phyloP scores from a whole-genome alignment of 108 stramenopile genomes.

The Skeletonema potamos region DNA sequence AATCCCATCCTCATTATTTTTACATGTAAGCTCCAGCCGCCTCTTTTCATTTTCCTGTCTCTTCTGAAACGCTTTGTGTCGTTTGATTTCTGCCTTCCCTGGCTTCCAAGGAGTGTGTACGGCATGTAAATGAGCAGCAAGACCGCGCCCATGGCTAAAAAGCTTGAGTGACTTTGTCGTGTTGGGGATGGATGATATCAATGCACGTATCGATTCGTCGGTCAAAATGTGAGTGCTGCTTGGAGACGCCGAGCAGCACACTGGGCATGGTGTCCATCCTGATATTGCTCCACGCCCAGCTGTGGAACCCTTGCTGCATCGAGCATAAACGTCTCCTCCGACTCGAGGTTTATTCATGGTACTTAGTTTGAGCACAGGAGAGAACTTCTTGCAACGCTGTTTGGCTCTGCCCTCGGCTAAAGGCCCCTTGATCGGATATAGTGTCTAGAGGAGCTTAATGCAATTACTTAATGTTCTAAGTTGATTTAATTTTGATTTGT shows the following conservation, averaged over 20 bases:
- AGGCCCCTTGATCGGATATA: too few relatives aligned
- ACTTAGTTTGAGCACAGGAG: background rate
- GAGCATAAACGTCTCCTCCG: background rate
- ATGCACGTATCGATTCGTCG: constrained; percentile 2
- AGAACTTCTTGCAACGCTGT: too few relatives aligned
- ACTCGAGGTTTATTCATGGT: background rate
- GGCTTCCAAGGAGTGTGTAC: constrained; percentile 89
- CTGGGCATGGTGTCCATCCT: constrained; percentile 21
- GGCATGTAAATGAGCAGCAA: constrained; percentile 76
- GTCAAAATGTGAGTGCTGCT: background rate
- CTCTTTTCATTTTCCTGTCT: constrained; percentile 33
- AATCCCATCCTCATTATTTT: constrained; percentile 1
- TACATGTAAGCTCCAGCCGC: background rate
- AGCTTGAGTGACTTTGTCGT: constrained; percentile 34
- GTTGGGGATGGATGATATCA: constrained; percentile 3
- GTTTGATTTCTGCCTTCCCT: constrained; percentile 54
- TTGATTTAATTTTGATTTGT: too few relatives aligned
- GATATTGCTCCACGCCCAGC: background rate
- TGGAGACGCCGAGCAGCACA: constrained; percentile 12
- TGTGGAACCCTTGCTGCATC: background rate
- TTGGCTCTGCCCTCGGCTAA: too few relatives aligned
- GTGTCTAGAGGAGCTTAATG: too few relatives aligned
- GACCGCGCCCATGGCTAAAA: constrained; percentile 73
- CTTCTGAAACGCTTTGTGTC: constrained; percentile 27
- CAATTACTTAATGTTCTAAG: too few relatives aligned